These are phyloP conservation scores for Ephemerocybe angulata DNA, from an alignment of 768 basidiomycete genomes.

Conservation along the genomic window DNA sequence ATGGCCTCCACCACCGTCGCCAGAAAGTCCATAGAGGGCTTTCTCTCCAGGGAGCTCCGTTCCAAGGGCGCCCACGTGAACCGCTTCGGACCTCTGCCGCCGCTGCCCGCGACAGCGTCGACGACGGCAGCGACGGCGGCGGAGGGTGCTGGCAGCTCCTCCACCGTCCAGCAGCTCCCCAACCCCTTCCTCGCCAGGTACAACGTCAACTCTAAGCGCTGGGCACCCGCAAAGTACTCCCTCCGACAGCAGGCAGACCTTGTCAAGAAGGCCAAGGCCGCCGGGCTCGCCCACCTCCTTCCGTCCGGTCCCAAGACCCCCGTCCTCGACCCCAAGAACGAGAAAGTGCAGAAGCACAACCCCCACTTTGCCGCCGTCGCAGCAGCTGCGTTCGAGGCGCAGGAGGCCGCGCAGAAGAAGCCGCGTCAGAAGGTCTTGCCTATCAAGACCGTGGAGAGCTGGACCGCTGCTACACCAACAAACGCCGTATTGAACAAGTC, in stretches of 20 bases:
- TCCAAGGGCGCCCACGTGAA: not conserved
- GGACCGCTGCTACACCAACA: not conserved
- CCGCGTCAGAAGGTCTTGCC: constrained; percentile 1
- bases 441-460: constrained; percentile 3
- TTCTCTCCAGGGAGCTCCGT: not conserved
- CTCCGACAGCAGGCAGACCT: constrained; percentile 75
- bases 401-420: constrained; percentile 4
- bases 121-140: not conserved
- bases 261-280: constrained; percentile 62
- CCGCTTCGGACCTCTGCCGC: not conserved
- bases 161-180: constrained; percentile 26
- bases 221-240: constrained; percentile 70
- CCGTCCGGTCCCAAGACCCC: constrained; percentile 63
- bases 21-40: not conserved
- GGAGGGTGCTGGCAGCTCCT: not conserved
- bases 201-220: constrained; percentile 58
- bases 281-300: constrained; percentile 52
- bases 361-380: constrained; percentile 2
- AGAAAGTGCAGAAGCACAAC: constrained; percentile 9
- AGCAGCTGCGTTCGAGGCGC: constrained; percentile 9
- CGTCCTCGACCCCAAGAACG: constrained; percentile 6
- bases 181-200: constrained; percentile 73
- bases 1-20: not conserved
- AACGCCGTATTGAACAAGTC: constrained; percentile 22
- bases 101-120: not conserved